These are phyloP conservation scores for Aspergillus vadensis DNA, from an alignment of 2,329 filamentous ascomycete genomes.

Conservation along the genomic window DNA sequence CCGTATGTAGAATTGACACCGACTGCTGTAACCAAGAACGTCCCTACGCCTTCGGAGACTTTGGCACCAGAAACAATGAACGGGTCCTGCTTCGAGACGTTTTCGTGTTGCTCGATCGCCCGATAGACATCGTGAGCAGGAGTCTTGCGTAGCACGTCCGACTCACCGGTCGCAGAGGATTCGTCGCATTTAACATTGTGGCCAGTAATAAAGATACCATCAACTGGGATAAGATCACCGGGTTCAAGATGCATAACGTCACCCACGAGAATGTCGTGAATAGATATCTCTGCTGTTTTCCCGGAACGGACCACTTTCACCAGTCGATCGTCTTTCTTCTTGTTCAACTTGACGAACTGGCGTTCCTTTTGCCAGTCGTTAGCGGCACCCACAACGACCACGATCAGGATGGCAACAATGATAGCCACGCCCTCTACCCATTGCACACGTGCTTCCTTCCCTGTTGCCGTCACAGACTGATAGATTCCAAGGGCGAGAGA, in stretches of 20 bases:
- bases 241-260: slow-evolving; percentile 73
- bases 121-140: slow-evolving; percentile 65
- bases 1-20: slow-evolving; percentile 75
- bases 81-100: slow-evolving; percentile 68
- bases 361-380: slow-evolving; percentile 84
- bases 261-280: slow-evolving; percentile 71
- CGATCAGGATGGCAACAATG: slow-evolving; percentile 73
- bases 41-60: slow-evolving; percentile 73
- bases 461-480: slow-evolving; percentile 64
- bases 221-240: slow-evolving; percentile 71
- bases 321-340: slow-evolving; percentile 73
- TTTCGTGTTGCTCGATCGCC: slow-evolving; percentile 62
- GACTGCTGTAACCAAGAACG: slow-evolving; percentile 73
- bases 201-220: slow-evolving; percentile 69
- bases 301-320: slow-evolving; percentile 79
- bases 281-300: slow-evolving; percentile 66
- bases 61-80: slow-evolving; percentile 81
- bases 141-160: slow-evolving; percentile 69
- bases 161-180: slow-evolving; percentile 75
- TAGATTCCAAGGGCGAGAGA: slow-evolving; percentile 75
- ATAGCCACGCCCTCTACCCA: slow-evolving; percentile 85
- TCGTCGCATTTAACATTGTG: slow-evolving; percentile 71
- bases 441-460: slow-evolving; percentile 62
- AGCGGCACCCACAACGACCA: slow-evolving; percentile 73
- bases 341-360: slow-evolving; percentile 77